Evolutionary conservation across 805 yeast genomes (phyloP), one percentile per base, ranked within the genome.

Genomic region (Starmerella scarabaei): DNA sequence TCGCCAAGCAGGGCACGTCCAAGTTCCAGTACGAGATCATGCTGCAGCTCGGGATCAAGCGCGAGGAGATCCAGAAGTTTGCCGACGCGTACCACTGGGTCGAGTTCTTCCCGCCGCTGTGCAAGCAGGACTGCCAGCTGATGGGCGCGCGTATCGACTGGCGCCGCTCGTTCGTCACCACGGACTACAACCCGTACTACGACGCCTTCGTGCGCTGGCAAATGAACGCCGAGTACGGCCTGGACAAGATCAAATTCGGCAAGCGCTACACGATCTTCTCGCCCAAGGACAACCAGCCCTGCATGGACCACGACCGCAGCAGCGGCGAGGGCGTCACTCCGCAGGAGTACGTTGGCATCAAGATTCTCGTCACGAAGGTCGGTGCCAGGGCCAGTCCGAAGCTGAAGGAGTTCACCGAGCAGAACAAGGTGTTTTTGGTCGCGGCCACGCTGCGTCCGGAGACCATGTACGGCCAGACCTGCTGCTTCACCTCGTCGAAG

Each of bases 391-490:
- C 73, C 31, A 71, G 72, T 52, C 54, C 57, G 18, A 53, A 59
- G 19, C 55, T 73, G 20, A 65, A 62, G 35, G 54, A 61, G 34
- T 60, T 68, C 17, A 69, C 64, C 21, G 51, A 59, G 20, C 66
- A 63, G 43, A 83, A 81, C 66, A 80, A 77, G 53, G 68, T 85
- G 21, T 84, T 60, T 65, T 68, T 91, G 45, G 84, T 91, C 36
- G 98, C 98, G 44, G 97, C 97, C 21, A 91, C 98, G 53, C 74
- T 91, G 57, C 78, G 98, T 67, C 96, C 98, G 24, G 98, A 91
- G 67, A 91, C 98, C 52, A 84, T 91, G 96, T 86, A 86, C 57
- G 97, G 96, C 49, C 97, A 91, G 69, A 83, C 95, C 4, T 83
- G 94, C 70, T 86, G 96, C 72, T 91, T 88, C 55, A 97, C 91